Conservation (phyloP, 768 basidiomycete species). For the Tricholomella constricta region DNA sequence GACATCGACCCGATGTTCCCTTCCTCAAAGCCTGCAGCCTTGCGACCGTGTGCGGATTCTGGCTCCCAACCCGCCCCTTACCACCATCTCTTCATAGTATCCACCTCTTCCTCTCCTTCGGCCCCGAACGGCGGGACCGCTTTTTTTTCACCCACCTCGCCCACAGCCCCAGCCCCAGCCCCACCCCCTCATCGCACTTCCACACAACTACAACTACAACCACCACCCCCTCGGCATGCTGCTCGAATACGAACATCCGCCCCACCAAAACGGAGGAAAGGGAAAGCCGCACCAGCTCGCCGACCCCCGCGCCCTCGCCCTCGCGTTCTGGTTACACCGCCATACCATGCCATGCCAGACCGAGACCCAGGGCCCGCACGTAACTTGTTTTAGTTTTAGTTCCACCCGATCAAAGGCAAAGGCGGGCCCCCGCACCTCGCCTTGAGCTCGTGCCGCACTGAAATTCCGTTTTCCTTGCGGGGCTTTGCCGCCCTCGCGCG, state of each 20-base stretch:
- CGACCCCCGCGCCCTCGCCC: not conserved
- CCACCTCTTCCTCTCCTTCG: conserved; percentile 8
- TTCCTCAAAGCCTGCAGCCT: too few species aligned
- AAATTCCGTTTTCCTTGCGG: too few species aligned
- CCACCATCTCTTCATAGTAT: conserved; percentile 8
- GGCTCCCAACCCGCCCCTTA: conserved; percentile 4
- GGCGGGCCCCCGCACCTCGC: too few species aligned
- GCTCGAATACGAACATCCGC: conserved; percentile 4
- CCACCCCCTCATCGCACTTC: conserved; percentile 7
- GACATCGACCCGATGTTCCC: too few species aligned
- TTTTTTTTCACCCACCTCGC: conserved; percentile 1
- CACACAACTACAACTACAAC: too few species aligned
- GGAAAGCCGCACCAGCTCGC: conserved; percentile 1
- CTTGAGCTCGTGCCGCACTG: too few species aligned
- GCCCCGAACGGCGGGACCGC: too few species aligned
- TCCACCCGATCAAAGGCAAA: too few species aligned
- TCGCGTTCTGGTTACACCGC: conserved; percentile 2
- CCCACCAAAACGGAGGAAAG: too few species aligned
- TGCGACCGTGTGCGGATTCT: conserved; percentile 11
- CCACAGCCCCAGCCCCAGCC: not conserved
- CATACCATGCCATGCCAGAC: too few species aligned
- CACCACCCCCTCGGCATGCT: conserved; percentile 3
- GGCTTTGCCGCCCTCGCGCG: conserved; percentile 5
- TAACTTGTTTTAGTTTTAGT: too few species aligned
- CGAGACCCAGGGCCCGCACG: too few species aligned